Conservation (phyloP, 2,329 filamentous ascomycete species). For the Calycina marina region DNA sequence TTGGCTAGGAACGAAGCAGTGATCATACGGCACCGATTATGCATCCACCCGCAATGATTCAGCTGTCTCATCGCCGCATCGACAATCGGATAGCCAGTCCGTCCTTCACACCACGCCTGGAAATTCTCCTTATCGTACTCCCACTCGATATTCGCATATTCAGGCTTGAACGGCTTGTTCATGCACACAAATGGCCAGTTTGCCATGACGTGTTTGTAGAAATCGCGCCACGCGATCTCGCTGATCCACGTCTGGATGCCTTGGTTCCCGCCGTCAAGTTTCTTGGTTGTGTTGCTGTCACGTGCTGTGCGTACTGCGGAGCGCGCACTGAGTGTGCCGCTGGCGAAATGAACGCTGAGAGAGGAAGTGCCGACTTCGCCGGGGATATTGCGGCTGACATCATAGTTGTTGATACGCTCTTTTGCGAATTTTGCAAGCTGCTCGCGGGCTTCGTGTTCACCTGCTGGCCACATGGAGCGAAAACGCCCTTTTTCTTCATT, state of each 20-base stretch:
- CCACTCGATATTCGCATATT: slow-evolving; percentile 73
- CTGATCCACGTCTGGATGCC: slow-evolving; percentile 65
- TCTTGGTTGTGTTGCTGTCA: slow-evolving; percentile 45
- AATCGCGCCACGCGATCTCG: slow-evolving; percentile 76
- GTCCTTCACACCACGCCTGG: slow-evolving; percentile 56
- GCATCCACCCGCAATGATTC: slow-evolving; percentile 57
- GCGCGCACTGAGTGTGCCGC: slow-evolving; percentile 51
- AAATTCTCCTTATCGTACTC: slow-evolving; percentile 60
- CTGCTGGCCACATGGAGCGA: slow-evolving; percentile 52
- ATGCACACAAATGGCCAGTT: slow-evolving; percentile 77
- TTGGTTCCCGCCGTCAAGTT: slow-evolving; percentile 49
- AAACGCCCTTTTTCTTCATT: slow-evolving; percentile 44
- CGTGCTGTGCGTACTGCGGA: slow-evolving; percentile 51
- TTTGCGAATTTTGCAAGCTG: slow-evolving; percentile 54
- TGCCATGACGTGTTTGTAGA: slow-evolving; percentile 74
- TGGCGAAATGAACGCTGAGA: slow-evolving; percentile 58
- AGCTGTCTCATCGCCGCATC: slow-evolving; percentile 79
- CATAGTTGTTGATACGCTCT: slow-evolving; percentile 46
- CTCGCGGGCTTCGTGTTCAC: slow-evolving; percentile 54
- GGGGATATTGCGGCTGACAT: slow-evolving; percentile 51
- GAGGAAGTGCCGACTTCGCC: slow-evolving; percentile 47
- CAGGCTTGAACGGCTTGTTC: slow-evolving; percentile 69
- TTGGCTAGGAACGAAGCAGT: slow-evolving; percentile 70
- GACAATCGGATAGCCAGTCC: slow-evolving; percentile 69
- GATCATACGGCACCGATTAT: slow-evolving; percentile 76